Base-by-base conservation (phyloP, 2,329 filamentous ascomycete genomes). In the Metarhizium robertsii region DNA sequence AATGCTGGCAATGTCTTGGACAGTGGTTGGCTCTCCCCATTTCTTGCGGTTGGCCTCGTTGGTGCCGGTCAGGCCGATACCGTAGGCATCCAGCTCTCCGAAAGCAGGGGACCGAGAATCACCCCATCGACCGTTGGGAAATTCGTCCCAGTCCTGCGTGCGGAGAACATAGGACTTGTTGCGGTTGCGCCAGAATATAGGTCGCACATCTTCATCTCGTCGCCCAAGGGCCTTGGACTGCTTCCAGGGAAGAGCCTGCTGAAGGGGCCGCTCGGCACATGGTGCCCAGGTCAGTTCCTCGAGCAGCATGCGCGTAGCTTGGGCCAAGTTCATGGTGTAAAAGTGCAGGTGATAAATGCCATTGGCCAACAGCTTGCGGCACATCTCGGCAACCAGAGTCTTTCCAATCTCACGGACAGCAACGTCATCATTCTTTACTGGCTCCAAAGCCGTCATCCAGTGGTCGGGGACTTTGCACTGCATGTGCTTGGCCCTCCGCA, bases 121-220 rank as follows among this genome's bases (percentile, higher is more conserved):
- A 73, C 94, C 95, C 94, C 94, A 99, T 71, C 94, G 88, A 50
- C 94, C 94, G 77, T 99, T 99, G 55, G 94, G 94, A 65, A 96
- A 99, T 71, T 99, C 94, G 65, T 99, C 94, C 94, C 94, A 99
- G 63, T 96, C 92, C 69, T 96, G 92, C 0, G 94, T 99, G 55
- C 94, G 90, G 55, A 90, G 85, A 55, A 99, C 86, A 65, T 99
- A 99, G 4, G 92, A 96, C 67, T 94, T 91, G 73, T 95, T 94
- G 57, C 94, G 85, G 74, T 97, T 96, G 64, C 92, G 86, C 94
- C 94, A 99, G 80, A 99, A 99, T 62, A 99, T 95, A 38, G 94
- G 94, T 53, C 94, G 89, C 47, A 99, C 94, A 66, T 96, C 95
- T 74, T 99, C 94, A 50, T 90, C 89, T 65, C 92, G 83, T 50